Evolutionary conservation across 805 yeast genomes (phyloP).

Genomic region (Spencermartinsiella europaea): DNA sequence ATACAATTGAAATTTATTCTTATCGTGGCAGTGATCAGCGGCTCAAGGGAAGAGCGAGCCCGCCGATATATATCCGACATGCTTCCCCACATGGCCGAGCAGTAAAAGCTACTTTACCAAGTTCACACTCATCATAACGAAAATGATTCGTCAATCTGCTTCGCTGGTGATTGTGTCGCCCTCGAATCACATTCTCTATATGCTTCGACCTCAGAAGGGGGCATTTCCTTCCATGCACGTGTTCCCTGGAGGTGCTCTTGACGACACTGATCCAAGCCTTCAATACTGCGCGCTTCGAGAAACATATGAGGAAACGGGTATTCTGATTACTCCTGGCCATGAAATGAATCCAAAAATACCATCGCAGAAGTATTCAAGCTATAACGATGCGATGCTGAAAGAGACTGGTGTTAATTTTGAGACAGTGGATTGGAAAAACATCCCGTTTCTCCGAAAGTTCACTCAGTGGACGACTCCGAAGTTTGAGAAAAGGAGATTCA

Average conservation of each 20-base stretch:
- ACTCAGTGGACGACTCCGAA: slow-evolving; percentile 31
- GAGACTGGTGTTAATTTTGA: neutral
- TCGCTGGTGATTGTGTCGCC: slow-evolving; percentile 23
- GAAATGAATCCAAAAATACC: slow-evolving; percentile 1
- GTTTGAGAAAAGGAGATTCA: slow-evolving; percentile 21
- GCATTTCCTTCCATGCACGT: slow-evolving; percentile 28
- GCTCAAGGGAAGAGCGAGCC: no score
- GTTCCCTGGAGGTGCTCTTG: slow-evolving; percentile 32
- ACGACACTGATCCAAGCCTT: slow-evolving; percentile 22
- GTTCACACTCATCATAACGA: neutral
- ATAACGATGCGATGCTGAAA: slow-evolving; percentile 10
- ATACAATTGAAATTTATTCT: no score
- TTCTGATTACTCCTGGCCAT: slow-evolving; percentile 22
- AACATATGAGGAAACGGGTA: slow-evolving; percentile 32
- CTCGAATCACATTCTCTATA: slow-evolving; percentile 22
- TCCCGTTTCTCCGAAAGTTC: slow-evolving; percentile 13
- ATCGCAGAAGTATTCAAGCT: slow-evolving; percentile 3
- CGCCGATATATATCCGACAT: no score
- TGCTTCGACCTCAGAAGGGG: slow-evolving; percentile 28
- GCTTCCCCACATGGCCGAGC: neutral
- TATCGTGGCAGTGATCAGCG: no score
- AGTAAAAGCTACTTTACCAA: neutral
- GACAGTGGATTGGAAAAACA: slow-evolving; percentile 10
- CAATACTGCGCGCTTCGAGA: slow-evolving; percentile 30
- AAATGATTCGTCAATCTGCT: slow-evolving; percentile 19